Percentiles rank a stretch among this genome's conserved stretches.
Evolutionary conservation across 73 alveolate genomes (phyloP).

Genomic region (Blepharisma japonicum): DNA sequence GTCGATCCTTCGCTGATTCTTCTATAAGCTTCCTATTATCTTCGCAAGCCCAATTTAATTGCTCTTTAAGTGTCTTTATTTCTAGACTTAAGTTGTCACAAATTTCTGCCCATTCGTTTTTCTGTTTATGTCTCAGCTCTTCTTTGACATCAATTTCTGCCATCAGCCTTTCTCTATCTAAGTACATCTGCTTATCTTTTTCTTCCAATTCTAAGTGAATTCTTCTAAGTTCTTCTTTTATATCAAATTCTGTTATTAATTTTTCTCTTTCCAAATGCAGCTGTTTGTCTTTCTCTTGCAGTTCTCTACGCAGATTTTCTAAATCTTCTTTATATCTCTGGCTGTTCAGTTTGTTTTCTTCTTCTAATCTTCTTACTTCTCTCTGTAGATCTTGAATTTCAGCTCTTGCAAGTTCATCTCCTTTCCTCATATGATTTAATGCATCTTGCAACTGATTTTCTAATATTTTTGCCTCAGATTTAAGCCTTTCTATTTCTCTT

Average conservation of each 20-base stretch:
- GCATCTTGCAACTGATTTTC: slow-evolving; percentile 1
- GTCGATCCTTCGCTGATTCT: not conserved
- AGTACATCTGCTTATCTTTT: not conserved
- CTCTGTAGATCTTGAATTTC: too few species aligned
- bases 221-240: too few species aligned
- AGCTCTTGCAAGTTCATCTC: too few species aligned
- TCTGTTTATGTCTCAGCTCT: slow-evolving; percentile 7
- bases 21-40: not conserved
- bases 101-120: slow-evolving; percentile 30
- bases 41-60: not conserved
- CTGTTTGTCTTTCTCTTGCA: too few species aligned
- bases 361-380: too few species aligned
- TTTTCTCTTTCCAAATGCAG: too few species aligned
- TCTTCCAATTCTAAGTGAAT: not conserved
- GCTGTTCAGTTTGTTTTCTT: too few species aligned
- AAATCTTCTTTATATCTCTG: too few species aligned
- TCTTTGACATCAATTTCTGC: slow-evolving; percentile 2
- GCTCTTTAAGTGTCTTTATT: not conserved
- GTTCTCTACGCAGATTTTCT: too few species aligned
- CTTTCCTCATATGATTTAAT: too few species aligned
- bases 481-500: slow-evolving; percentile 17
- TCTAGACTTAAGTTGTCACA: not conserved
- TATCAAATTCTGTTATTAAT: too few species aligned
- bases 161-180: slow-evolving; percentile 9
- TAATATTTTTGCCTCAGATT: not conserved